Evolutionary conservation across 1,284 basidiomycete genomes (phyloP).

Genomic region (Earliella scabrosa): DNA sequence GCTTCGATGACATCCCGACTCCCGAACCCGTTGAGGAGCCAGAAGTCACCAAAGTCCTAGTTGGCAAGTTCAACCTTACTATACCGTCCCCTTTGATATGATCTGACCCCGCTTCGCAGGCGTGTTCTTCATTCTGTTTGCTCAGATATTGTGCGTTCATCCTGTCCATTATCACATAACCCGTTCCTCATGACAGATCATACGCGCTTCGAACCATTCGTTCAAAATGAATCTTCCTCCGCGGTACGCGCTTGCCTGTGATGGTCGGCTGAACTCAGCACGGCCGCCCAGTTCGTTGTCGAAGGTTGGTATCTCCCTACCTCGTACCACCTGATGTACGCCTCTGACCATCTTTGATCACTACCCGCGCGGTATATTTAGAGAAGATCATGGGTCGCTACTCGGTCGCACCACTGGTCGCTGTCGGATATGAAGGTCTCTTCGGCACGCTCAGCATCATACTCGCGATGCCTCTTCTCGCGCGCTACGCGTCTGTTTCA

Average conservation of each 20-base stretch:
- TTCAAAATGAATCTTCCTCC: constrained; percentile 18
- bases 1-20: constrained; percentile 26
- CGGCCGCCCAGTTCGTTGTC: constrained; percentile 92
- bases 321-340: too few species aligned
- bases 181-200: background rate
- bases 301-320: constrained; percentile 68
- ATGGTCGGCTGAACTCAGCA: constrained; percentile 48
- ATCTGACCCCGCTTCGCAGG: constrained; percentile 46
- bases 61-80: constrained; percentile 48
- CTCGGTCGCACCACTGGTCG: constrained; percentile 88
- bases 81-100: constrained; percentile 10
- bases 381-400: constrained; percentile 92
- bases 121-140: constrained; percentile 91
- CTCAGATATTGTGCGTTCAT: constrained; percentile 89
- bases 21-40: constrained; percentile 54
- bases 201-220: constrained; percentile 1
- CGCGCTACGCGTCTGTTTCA: constrained; percentile 65
- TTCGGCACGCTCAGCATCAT: constrained; percentile 87
- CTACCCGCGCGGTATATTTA: constrained; percentile 27
- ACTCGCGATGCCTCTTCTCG: constrained; percentile 67
- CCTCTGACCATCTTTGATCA: background rate
- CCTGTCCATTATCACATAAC: constrained; percentile 9
- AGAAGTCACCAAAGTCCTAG: constrained; percentile 66
- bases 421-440: constrained; percentile 93
- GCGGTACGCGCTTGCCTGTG: constrained; percentile 5